Evolutionary conservation across 2,329 filamentous ascomycete genomes (phyloP).

Genomic region (Aschersonia sp.): DNA sequence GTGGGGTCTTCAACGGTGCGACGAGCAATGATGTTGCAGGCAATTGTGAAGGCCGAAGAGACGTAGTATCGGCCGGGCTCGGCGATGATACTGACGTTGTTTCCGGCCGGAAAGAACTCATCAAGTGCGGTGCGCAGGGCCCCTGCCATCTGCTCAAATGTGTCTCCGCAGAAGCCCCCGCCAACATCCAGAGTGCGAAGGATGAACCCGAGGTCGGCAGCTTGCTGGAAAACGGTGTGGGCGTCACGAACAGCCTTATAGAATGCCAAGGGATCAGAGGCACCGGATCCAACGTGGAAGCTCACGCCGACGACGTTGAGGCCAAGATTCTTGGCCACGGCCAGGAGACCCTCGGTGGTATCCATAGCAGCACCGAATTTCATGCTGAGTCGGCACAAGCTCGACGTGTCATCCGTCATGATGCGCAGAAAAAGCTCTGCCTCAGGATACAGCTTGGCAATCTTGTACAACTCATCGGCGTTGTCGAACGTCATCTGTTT

Average conservation of each 20-base stretch:
- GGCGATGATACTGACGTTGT: conserved; percentile 70
- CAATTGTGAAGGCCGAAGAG: conserved; percentile 81
- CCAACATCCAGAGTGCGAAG: conserved; percentile 87
- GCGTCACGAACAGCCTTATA: conserved; percentile 84
- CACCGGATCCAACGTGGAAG: conserved; percentile 95
- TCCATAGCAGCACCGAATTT: conserved; percentile 94
- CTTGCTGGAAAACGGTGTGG: conserved; percentile 78
- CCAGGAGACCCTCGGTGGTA: conserved; percentile 60
- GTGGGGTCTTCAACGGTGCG: conserved; percentile 68
- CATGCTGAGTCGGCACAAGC: conserved; percentile 86
- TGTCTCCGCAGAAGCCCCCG: conserved; percentile 82
- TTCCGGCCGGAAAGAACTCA: conserved; percentile 65
- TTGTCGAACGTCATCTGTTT: conserved; percentile 99
- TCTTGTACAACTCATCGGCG: conserved; percentile 93
- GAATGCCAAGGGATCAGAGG: conserved; percentile 85
- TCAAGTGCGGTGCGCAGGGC: conserved; percentile 72
- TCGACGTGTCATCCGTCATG: conserved; percentile 88
- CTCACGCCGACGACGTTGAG: conserved; percentile 92
- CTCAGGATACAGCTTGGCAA: conserved; percentile 77
- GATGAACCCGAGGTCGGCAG: conserved; percentile 57
- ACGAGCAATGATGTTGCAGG: conserved; percentile 90
- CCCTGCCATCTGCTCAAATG: conserved; percentile 79
- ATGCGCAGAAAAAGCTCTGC: conserved; percentile 92
- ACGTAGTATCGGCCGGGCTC: conserved; percentile 97
- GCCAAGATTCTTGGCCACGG: conserved; percentile 64